Evolutionary conservation across 352 stramenopile species (phyloP).

Genomic region (Globisporangium canariense): DNA sequence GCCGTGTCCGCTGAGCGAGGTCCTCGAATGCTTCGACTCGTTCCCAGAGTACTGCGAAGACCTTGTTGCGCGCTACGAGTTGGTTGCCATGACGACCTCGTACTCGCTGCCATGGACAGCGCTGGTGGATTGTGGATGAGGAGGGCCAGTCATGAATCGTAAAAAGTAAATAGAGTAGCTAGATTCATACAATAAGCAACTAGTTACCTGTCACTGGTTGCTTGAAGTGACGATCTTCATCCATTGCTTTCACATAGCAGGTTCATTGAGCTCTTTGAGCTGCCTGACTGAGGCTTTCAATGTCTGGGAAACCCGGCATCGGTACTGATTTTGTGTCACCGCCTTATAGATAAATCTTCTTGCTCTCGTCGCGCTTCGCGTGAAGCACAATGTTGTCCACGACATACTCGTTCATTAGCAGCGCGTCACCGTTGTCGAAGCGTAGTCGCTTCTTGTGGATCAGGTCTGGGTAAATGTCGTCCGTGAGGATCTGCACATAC

Average conservation of each 20-base stretch:
- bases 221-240: background rate
- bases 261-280: background rate
- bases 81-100: conserved; percentile 11
- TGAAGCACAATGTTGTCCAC: conserved; percentile 61
- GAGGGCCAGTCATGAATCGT: too few relatives aligned
- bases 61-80: conserved; percentile 8
- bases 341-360: conserved; percentile 59
- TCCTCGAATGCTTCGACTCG: conserved; percentile 6
- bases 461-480: conserved; percentile 63
- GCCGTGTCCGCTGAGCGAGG: conserved; percentile 7
- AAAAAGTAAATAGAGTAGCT: too few relatives aligned
- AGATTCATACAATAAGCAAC: background rate
- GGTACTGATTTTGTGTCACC: background rate
- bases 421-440: conserved; percentile 56
- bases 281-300: background rate
- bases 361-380: conserved; percentile 48
- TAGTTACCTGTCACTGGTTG: background rate
- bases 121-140: conserved; percentile 15
- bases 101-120: conserved; percentile 12
- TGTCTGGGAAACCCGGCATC: background rate
- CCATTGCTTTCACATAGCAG: background rate
- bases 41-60: conserved; percentile 4
- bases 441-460: conserved; percentile 72
- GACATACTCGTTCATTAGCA: conserved; percentile 69
- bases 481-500: conserved; percentile 70